phyloP scores from a whole-genome alignment of 2,329 filamentous ascomycete species.

The Penicillium sp. region DNA sequence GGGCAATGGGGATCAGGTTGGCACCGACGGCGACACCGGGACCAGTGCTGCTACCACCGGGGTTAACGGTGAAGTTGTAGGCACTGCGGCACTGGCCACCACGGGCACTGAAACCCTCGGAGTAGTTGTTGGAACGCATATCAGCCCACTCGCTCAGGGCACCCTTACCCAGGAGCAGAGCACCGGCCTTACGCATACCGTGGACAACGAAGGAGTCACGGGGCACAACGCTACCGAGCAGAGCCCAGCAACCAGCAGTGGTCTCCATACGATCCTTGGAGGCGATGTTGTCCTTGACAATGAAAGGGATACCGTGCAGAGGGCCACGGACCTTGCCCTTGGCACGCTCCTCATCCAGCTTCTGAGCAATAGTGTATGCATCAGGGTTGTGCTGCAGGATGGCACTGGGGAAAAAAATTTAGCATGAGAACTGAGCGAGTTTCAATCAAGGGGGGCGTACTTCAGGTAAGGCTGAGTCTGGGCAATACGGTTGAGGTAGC shows the following conservation, averaged over 20 bases:
- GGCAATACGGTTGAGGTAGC: conserved; percentile 61
- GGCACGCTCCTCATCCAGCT: conserved; percentile 61
- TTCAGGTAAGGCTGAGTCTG: conserved; percentile 67
- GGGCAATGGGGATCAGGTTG: conserved; percentile 62
- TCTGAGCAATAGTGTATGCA: conserved; percentile 59
- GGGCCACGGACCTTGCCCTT: conserved; percentile 60
- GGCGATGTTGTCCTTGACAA: conserved; percentile 69
- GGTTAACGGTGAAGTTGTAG: conserved; percentile 68
- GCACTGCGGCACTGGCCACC: conserved; percentile 65
- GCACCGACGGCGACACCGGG: conserved; percentile 64
- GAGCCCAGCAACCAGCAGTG: conserved; percentile 68
- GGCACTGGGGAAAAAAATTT: conserved; percentile 23
- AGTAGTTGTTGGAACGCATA: conserved; percentile 67
- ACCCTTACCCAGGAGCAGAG: conserved; percentile 69
- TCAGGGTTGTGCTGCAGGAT: conserved; percentile 70
- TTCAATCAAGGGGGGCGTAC: conserved; percentile 36
- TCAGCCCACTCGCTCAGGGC: conserved; percentile 73
- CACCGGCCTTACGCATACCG: conserved; percentile 63
- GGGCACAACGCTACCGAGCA: conserved; percentile 65
- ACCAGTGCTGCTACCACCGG: conserved; percentile 69
- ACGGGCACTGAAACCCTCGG: conserved; percentile 65
- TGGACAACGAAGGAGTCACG: conserved; percentile 67
- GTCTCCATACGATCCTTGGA: conserved; percentile 71
- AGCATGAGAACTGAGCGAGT: neutral
- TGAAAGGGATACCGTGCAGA: conserved; percentile 73